These are phyloP conservation scores for Mycena vitilis DNA, from an alignment of 768 basidiomycete species.

Conservation along the genomic window DNA sequence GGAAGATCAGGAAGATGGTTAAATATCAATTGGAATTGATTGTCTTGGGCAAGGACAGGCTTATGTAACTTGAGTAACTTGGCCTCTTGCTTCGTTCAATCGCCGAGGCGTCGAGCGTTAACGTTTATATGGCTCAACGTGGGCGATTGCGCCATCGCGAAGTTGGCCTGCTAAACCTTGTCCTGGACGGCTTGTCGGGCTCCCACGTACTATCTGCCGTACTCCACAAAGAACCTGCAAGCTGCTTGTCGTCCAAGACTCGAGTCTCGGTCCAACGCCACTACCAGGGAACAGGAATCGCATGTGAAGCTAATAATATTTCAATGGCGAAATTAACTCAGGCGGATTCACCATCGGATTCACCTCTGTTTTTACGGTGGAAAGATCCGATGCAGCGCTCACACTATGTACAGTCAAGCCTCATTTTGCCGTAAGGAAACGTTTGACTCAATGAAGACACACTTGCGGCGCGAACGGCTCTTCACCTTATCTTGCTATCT, in stretches of 20 bases:
- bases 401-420: neutral
- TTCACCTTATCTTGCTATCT: conserved; percentile 24
- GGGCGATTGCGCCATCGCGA: conserved; percentile 33
- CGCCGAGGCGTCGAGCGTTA: conserved; percentile 13
- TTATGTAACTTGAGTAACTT: neutral
- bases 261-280: neutral
- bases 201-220: conserved; percentile 13
- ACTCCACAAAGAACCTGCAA: conserved; percentile 16
- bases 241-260: conserved; percentile 4
- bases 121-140: conserved; percentile 12
- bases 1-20: neutral
- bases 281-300: neutral
- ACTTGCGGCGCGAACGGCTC: conserved; percentile 26
- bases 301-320: neutral
- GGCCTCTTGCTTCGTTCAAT: conserved; percentile 3
- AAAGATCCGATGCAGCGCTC: conserved; percentile 14
- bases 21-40: neutral
- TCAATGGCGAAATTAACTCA: conserved; percentile 24
- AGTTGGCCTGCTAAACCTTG: conserved; percentile 18
- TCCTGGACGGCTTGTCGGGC: conserved; percentile 22
- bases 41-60: neutral
- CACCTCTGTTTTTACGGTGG: conserved; percentile 18
- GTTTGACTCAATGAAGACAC: conserved; percentile 21
- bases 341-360: conserved; percentile 5
- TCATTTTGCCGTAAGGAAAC: conserved; percentile 13